A percentile compares a stretch with the other conserved stretches of the same genome.
These are phyloP conservation scores for Eimeria maxima DNA, from an alignment of 169 alveolate species.

Conservation along the genomic window DNA sequence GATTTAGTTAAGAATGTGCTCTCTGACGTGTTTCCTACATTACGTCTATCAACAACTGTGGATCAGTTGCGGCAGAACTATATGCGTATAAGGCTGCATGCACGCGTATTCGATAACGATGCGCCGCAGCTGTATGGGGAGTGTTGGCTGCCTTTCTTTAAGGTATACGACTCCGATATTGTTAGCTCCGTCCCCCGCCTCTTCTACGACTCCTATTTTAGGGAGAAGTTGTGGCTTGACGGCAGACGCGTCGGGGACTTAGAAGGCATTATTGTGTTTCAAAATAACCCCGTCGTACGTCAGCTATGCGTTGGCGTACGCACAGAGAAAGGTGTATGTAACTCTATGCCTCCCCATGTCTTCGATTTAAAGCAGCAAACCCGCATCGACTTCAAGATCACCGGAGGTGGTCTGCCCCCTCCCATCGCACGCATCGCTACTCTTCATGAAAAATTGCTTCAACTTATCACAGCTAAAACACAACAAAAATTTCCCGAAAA, in stretches of 20 bases:
- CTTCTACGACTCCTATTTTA: slow-evolving; percentile 73
- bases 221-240: slow-evolving; percentile 82
- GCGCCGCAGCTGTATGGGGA: slow-evolving; percentile 78
- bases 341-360: slow-evolving; percentile 64
- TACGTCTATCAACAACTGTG: slow-evolving; percentile 80
- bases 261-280: slow-evolving; percentile 81
- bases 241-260: slow-evolving; percentile 79
- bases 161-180: slow-evolving; percentile 82
- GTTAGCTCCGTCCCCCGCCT: slow-evolving; percentile 32
- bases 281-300: slow-evolving; percentile 81
- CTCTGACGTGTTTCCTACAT: slow-evolving; percentile 78
- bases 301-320: slow-evolving; percentile 81
- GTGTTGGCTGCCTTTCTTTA: slow-evolving; percentile 84
- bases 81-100: slow-evolving; percentile 62
- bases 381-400: neutral
- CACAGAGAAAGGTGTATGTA: slow-evolving; percentile 77
- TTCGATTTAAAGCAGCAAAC: slow-evolving; percentile 74
- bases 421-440: slow-evolving; percentile 25
- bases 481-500: slow-evolving; percentile 48
- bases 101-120: slow-evolving; percentile 22
- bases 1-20: slow-evolving; percentile 69
- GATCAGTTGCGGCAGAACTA: slow-evolving; percentile 82
- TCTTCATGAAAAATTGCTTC: slow-evolving; percentile 74
- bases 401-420: slow-evolving; percentile 43
- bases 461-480: slow-evolving; percentile 59